These are phyloP conservation scores for Hansenula sp. DNA, from an alignment of 1,139 yeast genomes.

Conservation along the genomic window DNA sequence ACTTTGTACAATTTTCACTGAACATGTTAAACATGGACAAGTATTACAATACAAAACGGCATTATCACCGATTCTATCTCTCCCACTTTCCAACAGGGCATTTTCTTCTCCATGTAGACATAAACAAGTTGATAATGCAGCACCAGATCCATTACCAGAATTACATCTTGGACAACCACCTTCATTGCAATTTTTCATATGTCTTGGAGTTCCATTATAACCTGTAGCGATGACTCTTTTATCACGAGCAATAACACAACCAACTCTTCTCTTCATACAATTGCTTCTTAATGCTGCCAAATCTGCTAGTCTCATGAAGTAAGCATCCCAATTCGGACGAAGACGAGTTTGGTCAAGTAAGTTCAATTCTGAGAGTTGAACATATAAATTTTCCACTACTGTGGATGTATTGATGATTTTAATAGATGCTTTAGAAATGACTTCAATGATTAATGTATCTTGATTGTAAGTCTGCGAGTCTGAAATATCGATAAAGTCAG, in stretches of 20 bases:
- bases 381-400: slow-evolving; percentile 43
- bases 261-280: slow-evolving; percentile 96
- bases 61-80: slow-evolving; percentile 69
- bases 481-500: slow-evolving; percentile 40
- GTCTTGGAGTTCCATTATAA: slow-evolving; percentile 94
- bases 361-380: slow-evolving; percentile 49
- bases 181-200: slow-evolving; percentile 81
- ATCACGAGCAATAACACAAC: slow-evolving; percentile 88
- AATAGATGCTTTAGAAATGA: slow-evolving; percentile 54
- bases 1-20: slow-evolving; percentile 89
- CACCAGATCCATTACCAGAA: slow-evolving; percentile 55
- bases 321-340: slow-evolving; percentile 94
- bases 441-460: slow-evolving; percentile 38
- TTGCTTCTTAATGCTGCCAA: slow-evolving; percentile 89
- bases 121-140: slow-evolving; percentile 74
- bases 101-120: slow-evolving; percentile 98
- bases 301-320: slow-evolving; percentile 89
- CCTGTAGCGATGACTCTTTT: slow-evolving; percentile 92
- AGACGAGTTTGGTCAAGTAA: slow-evolving; percentile 55
- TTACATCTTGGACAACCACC: slow-evolving; percentile 95
- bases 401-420: slow-evolving; percentile 57
- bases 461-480: slow-evolving; percentile 40
- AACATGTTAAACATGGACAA: slow-evolving; percentile 95
- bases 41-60: slow-evolving; percentile 87
- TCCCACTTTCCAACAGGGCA: slow-evolving; percentile 89